Evolutionary conservation across 2,329 filamentous ascomycete species (phyloP).

Genomic region (Stachybotrys echinatus): DNA sequence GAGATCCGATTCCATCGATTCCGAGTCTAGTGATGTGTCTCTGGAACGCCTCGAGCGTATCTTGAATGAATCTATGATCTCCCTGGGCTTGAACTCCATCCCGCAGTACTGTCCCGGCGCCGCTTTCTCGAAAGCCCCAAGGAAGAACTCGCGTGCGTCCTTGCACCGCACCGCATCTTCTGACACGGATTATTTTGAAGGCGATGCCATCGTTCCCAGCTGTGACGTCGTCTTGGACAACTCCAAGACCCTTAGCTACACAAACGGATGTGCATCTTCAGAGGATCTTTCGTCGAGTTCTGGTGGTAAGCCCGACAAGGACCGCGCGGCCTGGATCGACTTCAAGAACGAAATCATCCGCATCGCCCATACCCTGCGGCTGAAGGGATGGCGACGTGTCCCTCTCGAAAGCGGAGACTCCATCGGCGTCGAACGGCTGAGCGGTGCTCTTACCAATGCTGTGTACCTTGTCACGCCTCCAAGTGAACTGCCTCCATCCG

Average conservation of each 20-base stretch:
- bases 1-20: slow-evolving; percentile 53
- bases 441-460: slow-evolving; percentile 91
- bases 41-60: slow-evolving; percentile 80
- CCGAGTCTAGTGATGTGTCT: slow-evolving; percentile 65
- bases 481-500: slow-evolving; percentile 42
- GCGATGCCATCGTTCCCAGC: slow-evolving; percentile 75
- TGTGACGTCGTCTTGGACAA: slow-evolving; percentile 87
- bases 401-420: slow-evolving; percentile 63
- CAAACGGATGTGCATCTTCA: slow-evolving; percentile 36
- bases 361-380: slow-evolving; percentile 77
- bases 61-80: slow-evolving; percentile 59
- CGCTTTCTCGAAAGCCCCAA: slow-evolving; percentile 34
- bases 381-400: slow-evolving; percentile 89
- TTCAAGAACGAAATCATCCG: slow-evolving; percentile 94
- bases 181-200: slow-evolving; percentile 80
- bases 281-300: slow-evolving; percentile 37
- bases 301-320: slow-evolving; percentile 49
- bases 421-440: slow-evolving; percentile 70
- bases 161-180: slow-evolving; percentile 57
- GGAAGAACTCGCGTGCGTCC: slow-evolving; percentile 22
- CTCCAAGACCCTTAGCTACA: slow-evolving; percentile 78
- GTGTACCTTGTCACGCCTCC: slow-evolving; percentile 93
- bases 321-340: slow-evolving; percentile 69
- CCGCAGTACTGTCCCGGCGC: slow-evolving; percentile 37
- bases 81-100: slow-evolving; percentile 42